phyloP scores from a whole-genome alignment of 192 early-diverging fungal species.

The Pilobolus umbonatus region DNA sequence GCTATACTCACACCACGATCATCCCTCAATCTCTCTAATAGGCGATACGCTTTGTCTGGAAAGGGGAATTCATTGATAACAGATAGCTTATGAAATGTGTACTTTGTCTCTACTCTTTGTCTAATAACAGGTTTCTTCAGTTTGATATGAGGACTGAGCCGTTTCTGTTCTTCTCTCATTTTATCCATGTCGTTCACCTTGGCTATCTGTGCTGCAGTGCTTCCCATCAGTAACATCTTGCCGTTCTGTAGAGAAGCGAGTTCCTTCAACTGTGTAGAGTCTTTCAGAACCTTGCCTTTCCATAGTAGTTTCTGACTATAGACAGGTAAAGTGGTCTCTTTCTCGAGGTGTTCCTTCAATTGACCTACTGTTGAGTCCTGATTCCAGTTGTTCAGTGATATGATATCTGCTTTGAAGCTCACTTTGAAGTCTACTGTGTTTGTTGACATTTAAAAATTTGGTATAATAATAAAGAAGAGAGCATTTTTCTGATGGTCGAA shows the following conservation, averaged over 20 bases:
- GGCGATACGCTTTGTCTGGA: slow-evolving; percentile 43
- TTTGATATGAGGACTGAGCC: slow-evolving; percentile 1
- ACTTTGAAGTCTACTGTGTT: slow-evolving; percentile 24
- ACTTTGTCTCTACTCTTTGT: slow-evolving; percentile 25
- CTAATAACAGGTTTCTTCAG: background rate
- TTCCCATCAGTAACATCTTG: slow-evolving; percentile 57
- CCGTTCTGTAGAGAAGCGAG: slow-evolving; percentile 23
- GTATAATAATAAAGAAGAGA: no score
- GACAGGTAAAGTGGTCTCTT: slow-evolving; percentile 31
- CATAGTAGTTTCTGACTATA: slow-evolving; percentile 51
- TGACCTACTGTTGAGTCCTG: slow-evolving; percentile 27
- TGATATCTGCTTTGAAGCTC: slow-evolving; percentile 28
- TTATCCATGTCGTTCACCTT: slow-evolving; percentile 28
- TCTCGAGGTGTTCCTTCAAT: slow-evolving; percentile 38
- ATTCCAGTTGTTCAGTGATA: slow-evolving; percentile 26
- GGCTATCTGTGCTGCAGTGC: slow-evolving; percentile 33
- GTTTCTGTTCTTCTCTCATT: slow-evolving; percentile 5
- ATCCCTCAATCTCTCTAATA: slow-evolving; percentile 63
- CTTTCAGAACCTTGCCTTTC: slow-evolving; percentile 35
- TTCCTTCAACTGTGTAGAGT: slow-evolving; percentile 17
- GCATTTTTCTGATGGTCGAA: no score
- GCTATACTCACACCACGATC: slow-evolving; percentile 47
- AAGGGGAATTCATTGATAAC: slow-evolving; percentile 53
- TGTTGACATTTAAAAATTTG: no score
- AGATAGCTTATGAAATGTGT: slow-evolving; percentile 56